phyloP scores from a whole-genome alignment of 2,329 filamentous ascomycete species.

The Sclerotinia subarctica region DNA sequence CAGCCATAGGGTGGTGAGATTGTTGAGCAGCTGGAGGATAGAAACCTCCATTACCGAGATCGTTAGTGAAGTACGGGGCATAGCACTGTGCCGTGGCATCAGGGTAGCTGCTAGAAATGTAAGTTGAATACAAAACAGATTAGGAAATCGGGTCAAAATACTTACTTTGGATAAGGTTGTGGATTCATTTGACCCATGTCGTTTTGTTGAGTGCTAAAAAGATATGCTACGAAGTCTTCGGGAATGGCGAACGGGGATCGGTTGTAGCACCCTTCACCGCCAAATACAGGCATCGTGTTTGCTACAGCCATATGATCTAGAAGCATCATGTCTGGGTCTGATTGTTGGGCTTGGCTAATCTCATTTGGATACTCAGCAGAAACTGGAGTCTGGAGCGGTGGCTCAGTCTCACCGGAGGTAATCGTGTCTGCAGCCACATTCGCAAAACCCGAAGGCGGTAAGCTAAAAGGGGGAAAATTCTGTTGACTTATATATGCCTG shows the following conservation, averaged over 20 bases:
- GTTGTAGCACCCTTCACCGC: conserved; percentile 69
- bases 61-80: conserved; percentile 49
- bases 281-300: conserved; percentile 81
- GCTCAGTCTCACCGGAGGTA: conserved; percentile 33
- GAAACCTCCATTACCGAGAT: conserved; percentile 52
- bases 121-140: background rate
- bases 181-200: conserved; percentile 52
- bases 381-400: conserved; percentile 34
- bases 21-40: conserved; percentile 48
- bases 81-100: conserved; percentile 51
- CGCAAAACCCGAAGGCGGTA: conserved; percentile 59
- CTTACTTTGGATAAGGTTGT: conserved; percentile 50
- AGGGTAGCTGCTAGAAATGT: conserved; percentile 46
- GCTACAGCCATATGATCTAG: conserved; percentile 60
- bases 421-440: conserved; percentile 41
- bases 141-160: conserved; percentile 20
- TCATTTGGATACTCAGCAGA: conserved; percentile 36
- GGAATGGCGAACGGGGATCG: conserved; percentile 85
- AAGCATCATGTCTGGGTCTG: conserved; percentile 52
- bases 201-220: conserved; percentile 69
- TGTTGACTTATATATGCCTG: conserved; percentile 56
- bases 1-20: conserved; percentile 80
- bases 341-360: conserved; percentile 39
- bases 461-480: conserved; percentile 59
- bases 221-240: conserved; percentile 81